A percentile compares a stretch with the other conserved stretches of the same genome.
Evolutionary conservation across 805 yeast genomes (phyloP).

Genomic region (Yamadazyma sp.): DNA sequence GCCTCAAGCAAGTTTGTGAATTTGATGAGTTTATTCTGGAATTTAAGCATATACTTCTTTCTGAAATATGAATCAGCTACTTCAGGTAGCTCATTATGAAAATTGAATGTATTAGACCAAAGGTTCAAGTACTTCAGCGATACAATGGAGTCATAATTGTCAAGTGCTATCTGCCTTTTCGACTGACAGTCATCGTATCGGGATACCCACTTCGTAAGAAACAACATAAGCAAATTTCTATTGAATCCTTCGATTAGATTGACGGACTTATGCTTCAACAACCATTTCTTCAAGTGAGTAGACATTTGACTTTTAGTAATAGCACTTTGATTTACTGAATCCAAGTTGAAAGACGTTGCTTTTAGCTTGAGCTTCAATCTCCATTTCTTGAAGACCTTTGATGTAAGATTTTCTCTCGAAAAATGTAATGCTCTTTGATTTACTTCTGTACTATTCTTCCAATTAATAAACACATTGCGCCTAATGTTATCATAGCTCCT

Average conservation of each 20-base stretch:
- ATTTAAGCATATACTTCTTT: constrained; percentile 5
- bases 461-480: constrained; percentile 11
- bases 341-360: background rate
- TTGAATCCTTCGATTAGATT: background rate
- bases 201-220: background rate
- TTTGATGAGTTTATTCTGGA: background rate
- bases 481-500: constrained; percentile 5
- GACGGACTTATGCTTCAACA: background rate
- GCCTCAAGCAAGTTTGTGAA: background rate
- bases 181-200: background rate
- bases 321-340: too few species aligned
- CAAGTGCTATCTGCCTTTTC: background rate
- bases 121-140: background rate
- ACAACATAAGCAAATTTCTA: background rate
- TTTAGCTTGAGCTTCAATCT: constrained; percentile 1
- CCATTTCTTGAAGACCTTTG: constrained; percentile 15
- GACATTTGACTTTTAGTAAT: too few species aligned
- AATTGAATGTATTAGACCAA: constrained; percentile 5
- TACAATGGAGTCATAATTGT: background rate
- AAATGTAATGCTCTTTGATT: constrained; percentile 12
- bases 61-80: constrained; percentile 11
- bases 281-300: constrained; percentile 9
- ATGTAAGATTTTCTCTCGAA: constrained; percentile 5
- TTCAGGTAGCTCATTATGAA: constrained; percentile 7
- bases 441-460: constrained; percentile 13